Base-by-base conservation (phyloP, 2,329 filamentous ascomycete species). In the Clonostachys chloroleuca region DNA sequence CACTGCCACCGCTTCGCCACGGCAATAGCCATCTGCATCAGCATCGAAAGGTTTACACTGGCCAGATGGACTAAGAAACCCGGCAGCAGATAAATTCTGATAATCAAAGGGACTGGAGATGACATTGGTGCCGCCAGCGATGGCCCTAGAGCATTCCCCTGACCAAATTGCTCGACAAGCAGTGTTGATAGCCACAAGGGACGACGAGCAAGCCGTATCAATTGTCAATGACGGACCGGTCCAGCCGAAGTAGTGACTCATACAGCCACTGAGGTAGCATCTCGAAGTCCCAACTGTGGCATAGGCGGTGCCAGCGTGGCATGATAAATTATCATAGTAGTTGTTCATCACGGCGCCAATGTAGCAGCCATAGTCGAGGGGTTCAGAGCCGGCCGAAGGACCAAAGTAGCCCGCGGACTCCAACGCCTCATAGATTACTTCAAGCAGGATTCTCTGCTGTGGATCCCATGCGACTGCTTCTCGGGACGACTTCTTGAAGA, bases 1-100 rank as follows among this genome's bases (percentile, higher is more conserved):
- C 1, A 62, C 52, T 0, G 55, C 72, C 4, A 67, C 55, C 0
- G 71, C 78, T 43, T 83, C 78, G 1, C 68, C 77, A 3, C 77
- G 63, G 12, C 69, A 76, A 49, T 80, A 82, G 0, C 78, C 79
- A 49, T 76, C 67, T 2, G 69, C 75, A 3, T 53, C 50, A 2
- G 57, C 52, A 24, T 65, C 63, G 39, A 66, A 69, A 1, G 65
- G 53, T 47, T 62, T 63, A 43, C 59, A 66, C 34, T 57, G 50
- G 0, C 66, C 66, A 0, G 60, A 61, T 5, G 54, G 51, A 44
- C 58, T 63, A 2, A 63, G 51, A 16, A 67, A 62, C 9, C 24
- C 24, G 9, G 50, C 49, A 6, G 47, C 55, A n/a, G 55, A 52
- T 3, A 62, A 49, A 17, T 59, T 58, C 14, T 55, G 52, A 42